Conservation (phyloP, 441 rosid genomes). For the Isatis lusitanica region DNA sequence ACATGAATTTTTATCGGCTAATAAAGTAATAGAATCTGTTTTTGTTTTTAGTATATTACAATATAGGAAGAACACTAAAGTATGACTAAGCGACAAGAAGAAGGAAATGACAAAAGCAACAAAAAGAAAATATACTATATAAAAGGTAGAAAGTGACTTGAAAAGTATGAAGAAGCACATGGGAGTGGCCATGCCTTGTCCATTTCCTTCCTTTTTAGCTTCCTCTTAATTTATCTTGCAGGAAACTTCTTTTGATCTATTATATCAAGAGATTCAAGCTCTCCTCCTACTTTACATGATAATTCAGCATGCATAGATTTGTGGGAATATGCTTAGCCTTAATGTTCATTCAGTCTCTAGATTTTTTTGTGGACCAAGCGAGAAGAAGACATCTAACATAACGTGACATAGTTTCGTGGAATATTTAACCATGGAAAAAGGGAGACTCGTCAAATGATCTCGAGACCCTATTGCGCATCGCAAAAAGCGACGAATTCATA, state of each 20-base stretch:
- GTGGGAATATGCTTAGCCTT: not conserved
- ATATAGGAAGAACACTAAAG: slow-evolving; percentile 17
- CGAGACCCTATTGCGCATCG: not conserved
- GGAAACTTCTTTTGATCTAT: not conserved
- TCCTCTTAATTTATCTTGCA: not conserved
- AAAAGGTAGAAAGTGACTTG: slow-evolving; percentile 14
- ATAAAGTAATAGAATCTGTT: not conserved
- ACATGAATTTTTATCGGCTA: not conserved
- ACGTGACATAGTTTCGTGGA: not conserved
- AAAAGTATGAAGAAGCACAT: slow-evolving; percentile 31
- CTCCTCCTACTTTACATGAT: not conserved
- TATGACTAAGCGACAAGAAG: slow-evolving; percentile 27
- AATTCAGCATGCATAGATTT: not conserved
- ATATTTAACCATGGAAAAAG: not conserved
- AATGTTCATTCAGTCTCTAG: too few relatives aligned
- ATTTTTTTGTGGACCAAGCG: not conserved
- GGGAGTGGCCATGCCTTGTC: slow-evolving; percentile 38
- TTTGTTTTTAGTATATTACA: not conserved
- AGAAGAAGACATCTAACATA: not conserved
- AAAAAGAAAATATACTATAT: not conserved
- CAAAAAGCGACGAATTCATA: not conserved
- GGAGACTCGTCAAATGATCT: not conserved
- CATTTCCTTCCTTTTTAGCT: slow-evolving; percentile 5
- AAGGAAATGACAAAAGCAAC: slow-evolving; percentile 24
- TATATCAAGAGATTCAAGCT: too few relatives aligned